These are phyloP conservation scores for Trypethelium eluteriae DNA, from an alignment of 495 filamentous ascomycete genomes.

Conservation along the genomic window DNA sequence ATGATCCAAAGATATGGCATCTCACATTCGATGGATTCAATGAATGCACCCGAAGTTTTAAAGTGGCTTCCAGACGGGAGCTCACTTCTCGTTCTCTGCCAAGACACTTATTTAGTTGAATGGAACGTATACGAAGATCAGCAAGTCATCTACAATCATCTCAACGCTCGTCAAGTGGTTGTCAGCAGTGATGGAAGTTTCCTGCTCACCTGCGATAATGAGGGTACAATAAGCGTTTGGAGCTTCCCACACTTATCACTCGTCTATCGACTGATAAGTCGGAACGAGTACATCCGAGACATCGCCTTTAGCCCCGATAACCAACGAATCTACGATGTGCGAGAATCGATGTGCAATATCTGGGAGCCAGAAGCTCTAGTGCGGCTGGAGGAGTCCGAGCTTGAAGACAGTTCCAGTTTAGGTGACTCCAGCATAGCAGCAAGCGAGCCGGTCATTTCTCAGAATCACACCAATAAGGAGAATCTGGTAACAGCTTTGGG, in stretches of 20 bases:
- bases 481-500: background rate
- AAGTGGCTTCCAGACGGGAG: constrained; percentile 7
- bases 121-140: constrained; percentile 13
- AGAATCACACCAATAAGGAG: background rate
- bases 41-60: constrained; percentile 10
- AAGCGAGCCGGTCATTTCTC: constrained; percentile 5
- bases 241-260: constrained; percentile 12
- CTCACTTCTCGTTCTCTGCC: constrained; percentile 12
- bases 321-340: constrained; percentile 14
- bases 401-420: constrained; percentile 6
- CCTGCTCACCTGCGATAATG: constrained; percentile 7
- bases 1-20: background rate
- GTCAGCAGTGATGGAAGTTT: constrained; percentile 9
- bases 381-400: background rate
- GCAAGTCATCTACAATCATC: constrained; percentile 12
- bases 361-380: constrained; percentile 15
- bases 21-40: constrained; percentile 8
- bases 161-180: background rate
- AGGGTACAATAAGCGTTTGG: constrained; percentile 15
- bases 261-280: constrained; percentile 7
- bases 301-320: constrained; percentile 14
- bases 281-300: constrained; percentile 11
- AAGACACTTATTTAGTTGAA: constrained; percentile 13
- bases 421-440: background rate
- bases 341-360: constrained; percentile 10